These are phyloP conservation scores for Populus hybrid DNA, from an alignment of 441 rosid genomes.

Conservation along the genomic window DNA sequence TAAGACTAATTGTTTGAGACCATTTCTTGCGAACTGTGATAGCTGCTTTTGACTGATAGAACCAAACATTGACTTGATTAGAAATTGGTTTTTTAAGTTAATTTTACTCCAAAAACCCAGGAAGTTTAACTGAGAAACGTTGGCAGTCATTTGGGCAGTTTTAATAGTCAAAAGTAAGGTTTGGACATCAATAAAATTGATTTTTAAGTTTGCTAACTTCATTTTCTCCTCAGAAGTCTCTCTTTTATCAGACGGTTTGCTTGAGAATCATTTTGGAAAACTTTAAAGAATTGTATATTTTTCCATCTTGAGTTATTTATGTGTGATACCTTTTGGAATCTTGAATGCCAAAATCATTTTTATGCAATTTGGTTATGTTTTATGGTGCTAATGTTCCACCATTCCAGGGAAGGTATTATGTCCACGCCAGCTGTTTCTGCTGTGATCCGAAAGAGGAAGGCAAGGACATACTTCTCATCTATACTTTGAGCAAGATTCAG, in stretches of 20 bases:
- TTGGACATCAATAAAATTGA: not conserved
- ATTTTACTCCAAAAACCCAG: not conserved
- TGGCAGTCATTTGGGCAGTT: not conserved
- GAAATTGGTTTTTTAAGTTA: not conserved
- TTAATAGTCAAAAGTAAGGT: not conserved
- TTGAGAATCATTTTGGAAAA: not conserved
- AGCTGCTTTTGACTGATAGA: not conserved
- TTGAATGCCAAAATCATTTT: not conserved
- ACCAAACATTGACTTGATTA: not conserved
- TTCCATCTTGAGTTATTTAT: not conserved
- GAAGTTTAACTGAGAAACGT: not conserved
- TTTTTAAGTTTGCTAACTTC: not conserved
- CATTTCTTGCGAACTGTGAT: not conserved
- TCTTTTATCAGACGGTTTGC: not conserved
- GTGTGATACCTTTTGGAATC: not conserved
- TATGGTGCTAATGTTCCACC: conserved; percentile 8
- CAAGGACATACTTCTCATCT: conserved; percentile 21
- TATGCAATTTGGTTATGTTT: not conserved
- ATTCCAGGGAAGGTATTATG: conserved; percentile 76
- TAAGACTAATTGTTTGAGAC: not conserved
- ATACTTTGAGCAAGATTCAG: conserved; percentile 3
- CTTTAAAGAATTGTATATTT: not conserved
- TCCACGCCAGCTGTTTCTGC: conserved; percentile 96
- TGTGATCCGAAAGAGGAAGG: conserved; percentile 85
- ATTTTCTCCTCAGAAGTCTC: not conserved